Conservation (phyloP, 805 yeast species). For the Saturnispora sanitii region DNA sequence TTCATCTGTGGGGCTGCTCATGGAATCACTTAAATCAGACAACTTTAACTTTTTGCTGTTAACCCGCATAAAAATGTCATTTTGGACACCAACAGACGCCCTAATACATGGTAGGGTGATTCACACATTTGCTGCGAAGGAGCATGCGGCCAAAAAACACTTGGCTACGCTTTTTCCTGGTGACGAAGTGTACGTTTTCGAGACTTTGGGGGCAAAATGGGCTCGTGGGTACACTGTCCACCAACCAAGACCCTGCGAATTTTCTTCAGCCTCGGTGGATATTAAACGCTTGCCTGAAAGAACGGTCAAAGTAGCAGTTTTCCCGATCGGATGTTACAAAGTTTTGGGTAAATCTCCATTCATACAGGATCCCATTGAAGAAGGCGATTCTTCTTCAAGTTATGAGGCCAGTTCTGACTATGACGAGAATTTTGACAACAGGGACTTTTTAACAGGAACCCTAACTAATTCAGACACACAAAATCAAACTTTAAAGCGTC, state of each 20-base stretch:
- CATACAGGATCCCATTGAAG: neutral
- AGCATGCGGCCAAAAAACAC: neutral
- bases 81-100: constrained; percentile 2
- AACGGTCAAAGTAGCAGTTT: constrained; percentile 42
- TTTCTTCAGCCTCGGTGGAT: constrained; percentile 48
- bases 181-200: constrained; percentile 12
- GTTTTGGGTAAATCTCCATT: constrained; percentile 30
- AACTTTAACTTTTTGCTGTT: neutral
- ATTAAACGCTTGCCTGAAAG: constrained; percentile 55
- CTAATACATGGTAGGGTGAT: constrained; percentile 6
- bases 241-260: constrained; percentile 63
- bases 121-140: neutral
- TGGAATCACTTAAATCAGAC: neutral
- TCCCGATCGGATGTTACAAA: constrained; percentile 50
- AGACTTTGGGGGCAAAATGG: constrained; percentile 38
- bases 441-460: constrained; percentile 6
- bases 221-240: constrained; percentile 67
- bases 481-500: constrained; percentile 8
- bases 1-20: neutral
- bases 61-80: neutral
- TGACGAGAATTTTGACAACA: constrained; percentile 12
- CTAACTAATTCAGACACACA: neutral
- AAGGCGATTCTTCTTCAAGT: constrained; percentile 4
- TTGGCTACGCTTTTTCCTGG: constrained; percentile 12
- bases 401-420: constrained; percentile 8